phyloP scores from a whole-genome alignment of 2,329 filamentous ascomycete genomes.

The Arthrocladium fulminans region DNA sequence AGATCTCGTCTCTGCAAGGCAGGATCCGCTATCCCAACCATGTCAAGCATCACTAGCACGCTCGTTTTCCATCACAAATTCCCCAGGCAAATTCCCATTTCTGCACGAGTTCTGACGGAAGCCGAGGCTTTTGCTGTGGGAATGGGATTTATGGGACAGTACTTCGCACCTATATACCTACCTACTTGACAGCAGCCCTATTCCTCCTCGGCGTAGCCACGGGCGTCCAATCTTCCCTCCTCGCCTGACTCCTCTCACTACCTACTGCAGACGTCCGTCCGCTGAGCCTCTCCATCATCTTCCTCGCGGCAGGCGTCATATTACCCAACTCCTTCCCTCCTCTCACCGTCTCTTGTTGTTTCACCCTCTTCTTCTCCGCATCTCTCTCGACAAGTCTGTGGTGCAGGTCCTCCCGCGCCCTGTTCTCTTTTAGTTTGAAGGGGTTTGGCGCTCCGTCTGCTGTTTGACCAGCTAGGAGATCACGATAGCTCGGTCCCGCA shows the following conservation, averaged over 20 bases:
- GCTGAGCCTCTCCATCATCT: slow-evolving; percentile 32
- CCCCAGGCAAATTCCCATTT: too few species aligned
- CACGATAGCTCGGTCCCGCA: slow-evolving; percentile 29
- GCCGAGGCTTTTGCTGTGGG: background rate
- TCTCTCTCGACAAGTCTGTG: slow-evolving; percentile 72
- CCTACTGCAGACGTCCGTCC: slow-evolving; percentile 26
- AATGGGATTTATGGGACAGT: too few species aligned
- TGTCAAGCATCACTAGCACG: too few species aligned
- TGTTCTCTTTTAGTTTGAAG: slow-evolving; percentile 68
- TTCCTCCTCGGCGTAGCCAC: slow-evolving; percentile 28
- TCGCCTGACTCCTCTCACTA: slow-evolving; percentile 15
- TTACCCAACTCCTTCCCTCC: slow-evolving; percentile 23
- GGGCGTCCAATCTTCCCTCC: slow-evolving; percentile 34
- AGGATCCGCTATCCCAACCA: background rate
- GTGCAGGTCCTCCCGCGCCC: slow-evolving; percentile 70
- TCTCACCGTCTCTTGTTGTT: slow-evolving; percentile 15
- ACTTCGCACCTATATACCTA: background rate
- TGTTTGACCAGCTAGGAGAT: slow-evolving; percentile 30
- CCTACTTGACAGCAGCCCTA: slow-evolving; percentile 8
- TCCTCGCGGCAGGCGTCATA: slow-evolving; percentile 38
- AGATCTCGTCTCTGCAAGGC: background rate
- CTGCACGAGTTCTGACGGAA: background rate
- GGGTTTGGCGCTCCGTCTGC: slow-evolving; percentile 55
- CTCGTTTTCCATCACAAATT: too few species aligned
- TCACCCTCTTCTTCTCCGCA: slow-evolving; percentile 15